phyloP scores from a whole-genome alignment of 2,329 filamentous ascomycete species.

The Pseudofabraea citricarpa region DNA sequence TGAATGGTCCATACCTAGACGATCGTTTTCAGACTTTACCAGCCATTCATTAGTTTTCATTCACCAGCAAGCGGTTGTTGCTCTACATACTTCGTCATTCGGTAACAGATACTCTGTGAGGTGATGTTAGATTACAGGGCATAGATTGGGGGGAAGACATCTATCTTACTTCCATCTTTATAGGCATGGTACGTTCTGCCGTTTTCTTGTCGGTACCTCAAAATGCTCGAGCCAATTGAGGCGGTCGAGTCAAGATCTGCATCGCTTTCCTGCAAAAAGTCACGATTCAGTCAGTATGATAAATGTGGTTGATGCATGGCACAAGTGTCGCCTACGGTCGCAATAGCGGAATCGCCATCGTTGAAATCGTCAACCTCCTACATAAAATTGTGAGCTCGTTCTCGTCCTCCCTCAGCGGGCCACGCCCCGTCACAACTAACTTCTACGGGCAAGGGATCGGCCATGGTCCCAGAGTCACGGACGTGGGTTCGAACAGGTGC shows the following conservation, averaged over 20 bases:
- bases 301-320: neutral
- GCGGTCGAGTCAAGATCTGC: neutral
- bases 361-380: neutral
- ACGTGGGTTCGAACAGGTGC: neutral
- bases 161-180: constrained; percentile 7
- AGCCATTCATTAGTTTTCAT: neutral
- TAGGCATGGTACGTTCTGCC: constrained; percentile 33
- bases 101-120: constrained; percentile 5
- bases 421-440: no score
- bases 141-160: neutral
- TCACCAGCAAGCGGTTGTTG: neutral
- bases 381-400: neutral
- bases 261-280: neutral
- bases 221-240: constrained; percentile 25
- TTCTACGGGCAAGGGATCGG: neutral
- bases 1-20: neutral
- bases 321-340: neutral
- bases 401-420: no score
- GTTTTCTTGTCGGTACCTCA: constrained; percentile 30
- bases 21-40: neutral
- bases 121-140: neutral
- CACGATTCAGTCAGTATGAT: neutral
- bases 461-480: neutral
- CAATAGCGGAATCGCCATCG: neutral
- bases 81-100: constrained; percentile 4